Evolutionary conservation across 169 alveolate species (phyloP), one percentile per base, ranked within the genome.

Genomic region (Plasmodium gonderi): DNA sequence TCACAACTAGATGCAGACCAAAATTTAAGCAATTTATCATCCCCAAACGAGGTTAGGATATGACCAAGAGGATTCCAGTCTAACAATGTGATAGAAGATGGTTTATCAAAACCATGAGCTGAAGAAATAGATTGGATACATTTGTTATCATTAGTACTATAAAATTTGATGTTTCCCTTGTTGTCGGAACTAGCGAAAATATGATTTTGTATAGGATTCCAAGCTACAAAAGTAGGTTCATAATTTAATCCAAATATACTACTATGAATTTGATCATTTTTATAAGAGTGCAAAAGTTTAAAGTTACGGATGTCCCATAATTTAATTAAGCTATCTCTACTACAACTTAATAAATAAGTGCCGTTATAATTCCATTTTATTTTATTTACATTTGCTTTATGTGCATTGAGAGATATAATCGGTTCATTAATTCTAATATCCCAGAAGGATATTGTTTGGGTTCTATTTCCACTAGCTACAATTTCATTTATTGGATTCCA

Each of bases 1-100:
- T 95, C 97, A 68, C 95, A 95, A 64, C 79, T 81, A 17, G 95
- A 79, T 17, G 96, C 90, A 64, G 96, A 94, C 98, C 98, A 96
- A 91, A 96, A 96, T 54, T 97, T 81, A 20, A 96, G 92, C 60
- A 90, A 82, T 42, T 93, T 92, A 92, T 97, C 97, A 69, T 97
- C 97, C 49, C 98, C 95, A 75, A 98, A 96, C 17, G 98, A 94
- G 51, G 97, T 98, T 67, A 97, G 96, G 92, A 97, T 68, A 82
- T 97, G 98, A 1, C 98, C 98, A 79, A 96, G 77, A 20, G 98
- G 98, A 77, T 97, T 98, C 97, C 98, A 97, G 76, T 95, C 98
- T 90, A 96, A 89, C 42, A 97, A 89, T 64, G 95, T 79, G 17
- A 96, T 95, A 31, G 95, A 91, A 40, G 94, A 92, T 45, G 94